Base-by-base conservation (phyloP, 2,329 filamentous ascomycete species). In the Lomentospora prolificans region DNA sequence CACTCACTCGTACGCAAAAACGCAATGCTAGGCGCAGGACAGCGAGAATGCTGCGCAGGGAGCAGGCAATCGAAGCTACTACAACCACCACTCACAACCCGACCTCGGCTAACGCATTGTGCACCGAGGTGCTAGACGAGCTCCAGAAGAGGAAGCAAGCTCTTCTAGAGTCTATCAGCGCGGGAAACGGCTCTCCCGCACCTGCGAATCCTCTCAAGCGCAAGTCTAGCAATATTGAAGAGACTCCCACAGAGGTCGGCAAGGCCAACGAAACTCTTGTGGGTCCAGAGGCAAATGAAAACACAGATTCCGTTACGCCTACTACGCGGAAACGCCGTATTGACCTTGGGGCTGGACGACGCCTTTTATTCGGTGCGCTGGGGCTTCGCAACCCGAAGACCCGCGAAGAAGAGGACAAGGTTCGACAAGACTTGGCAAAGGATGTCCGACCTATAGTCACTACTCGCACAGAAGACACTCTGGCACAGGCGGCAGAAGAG, bases 341-440 rank as follows among this genome's bases (percentile, higher is more conserved):
- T 7, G 69, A 80, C 56, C 59, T 89, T 28, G 79, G 76, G 14
- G 84, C 85, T 53, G 81, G 84, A 2, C 78, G 81, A 55, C 79
- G 88, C 60, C 72, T 91, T 57, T 67, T 92, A 0, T 89, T 90
- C 62, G 84, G 84, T 7, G 85, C 87, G 5, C 73, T 92, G 3
- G 89, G 87, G 3, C 68, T 90, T 8, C 81, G 81, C 55, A 78
- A 77, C 3, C 87, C 88, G 1, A 87, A 84, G 63, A 82, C 75
- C 1, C 84, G 86, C 61, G 77, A 79, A 28, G 87, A 90, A 17
- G 85, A 86, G 64, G 80, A 85, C 14, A 77, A 78, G 36, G 68
- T 87, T 4, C 80, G 81, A 25, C 72, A 76, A 59, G 78, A 79
- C 57, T 67, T 89, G 24, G 80, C 81, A 72, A 78, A 77, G 58